Conservation (phyloP, 306 rosid genomes). For the Amphicarpaea edgeworthii region DNA sequence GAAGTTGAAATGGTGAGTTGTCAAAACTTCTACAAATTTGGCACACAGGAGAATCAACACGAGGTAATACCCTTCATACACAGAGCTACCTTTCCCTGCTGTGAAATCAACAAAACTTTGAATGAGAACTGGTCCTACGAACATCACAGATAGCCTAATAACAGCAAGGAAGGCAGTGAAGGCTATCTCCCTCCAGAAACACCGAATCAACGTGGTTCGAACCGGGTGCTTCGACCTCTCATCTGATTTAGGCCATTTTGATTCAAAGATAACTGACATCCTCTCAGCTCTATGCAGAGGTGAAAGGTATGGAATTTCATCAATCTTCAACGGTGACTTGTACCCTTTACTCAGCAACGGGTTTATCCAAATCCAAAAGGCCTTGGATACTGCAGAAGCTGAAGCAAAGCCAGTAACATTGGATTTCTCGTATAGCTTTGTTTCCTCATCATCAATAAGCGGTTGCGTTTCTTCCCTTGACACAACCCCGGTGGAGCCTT, state of each 20-base stretch:
- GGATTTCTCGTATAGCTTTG: conserved; percentile 49
- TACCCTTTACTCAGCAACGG: conserved; percentile 87
- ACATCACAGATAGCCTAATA: conserved; percentile 72
- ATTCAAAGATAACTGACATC: conserved; percentile 70
- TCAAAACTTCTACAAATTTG: conserved; percentile 75
- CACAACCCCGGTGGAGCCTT: conserved; percentile 72
- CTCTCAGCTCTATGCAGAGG: conserved; percentile 78
- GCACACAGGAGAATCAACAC: conserved; percentile 71
- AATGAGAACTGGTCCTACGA: conserved; percentile 81
- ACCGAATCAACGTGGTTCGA: conserved; percentile 71
- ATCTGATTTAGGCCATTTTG: conserved; percentile 80
- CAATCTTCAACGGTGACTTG: conserved; percentile 64
- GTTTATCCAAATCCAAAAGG: conserved; percentile 93
- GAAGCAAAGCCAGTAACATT: conserved; percentile 79
- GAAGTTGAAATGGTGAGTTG: conserved; percentile 90
- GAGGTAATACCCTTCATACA: conserved; percentile 83
- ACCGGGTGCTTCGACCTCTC: conserved; percentile 81
- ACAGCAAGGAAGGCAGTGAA: conserved; percentile 85
- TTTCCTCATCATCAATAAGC: conserved; percentile 42
- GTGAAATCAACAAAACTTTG: conserved; percentile 84
- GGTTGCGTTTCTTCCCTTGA: conserved; percentile 42
- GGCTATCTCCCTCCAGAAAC: conserved; percentile 76
- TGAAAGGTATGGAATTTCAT: conserved; percentile 77
- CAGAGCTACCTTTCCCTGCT: conserved; percentile 76
- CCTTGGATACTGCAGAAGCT: conserved; percentile 73